These are phyloP conservation scores for Epichloe bromicola DNA, from an alignment of 2,329 filamentous ascomycete genomes.

Conservation along the genomic window DNA sequence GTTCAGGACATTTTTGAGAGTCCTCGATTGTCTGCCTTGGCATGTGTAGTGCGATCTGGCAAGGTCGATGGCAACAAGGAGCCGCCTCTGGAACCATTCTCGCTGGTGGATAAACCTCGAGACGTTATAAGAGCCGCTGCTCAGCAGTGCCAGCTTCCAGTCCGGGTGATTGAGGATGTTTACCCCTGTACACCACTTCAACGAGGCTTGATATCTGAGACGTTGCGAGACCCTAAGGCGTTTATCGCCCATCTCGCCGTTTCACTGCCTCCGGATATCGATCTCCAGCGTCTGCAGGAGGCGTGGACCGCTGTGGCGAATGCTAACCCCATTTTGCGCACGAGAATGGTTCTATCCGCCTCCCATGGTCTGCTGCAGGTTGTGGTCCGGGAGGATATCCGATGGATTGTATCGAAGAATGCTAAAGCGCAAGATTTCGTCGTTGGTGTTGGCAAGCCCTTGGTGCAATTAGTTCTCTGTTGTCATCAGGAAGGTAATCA, in stretches of 20 bases:
- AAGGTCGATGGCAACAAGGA: neutral
- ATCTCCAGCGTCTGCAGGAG: neutral
- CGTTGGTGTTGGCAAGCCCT: neutral
- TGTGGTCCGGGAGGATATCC: neutral
- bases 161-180: neutral
- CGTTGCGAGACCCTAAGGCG: neutral
- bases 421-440: neutral
- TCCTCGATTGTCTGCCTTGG: neutral
- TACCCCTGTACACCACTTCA: neutral
- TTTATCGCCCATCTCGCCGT: neutral
- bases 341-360: neutral
- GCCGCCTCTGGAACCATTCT: neutral
- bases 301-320: neutral
- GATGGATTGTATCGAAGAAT: neutral
- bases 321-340: neutral
- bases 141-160: neutral
- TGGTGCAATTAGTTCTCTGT: neutral
- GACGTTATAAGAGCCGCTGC: neutral
- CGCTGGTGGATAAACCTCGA: neutral
- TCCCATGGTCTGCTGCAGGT: neutral
- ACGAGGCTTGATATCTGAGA: neutral
- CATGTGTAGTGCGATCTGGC: too few species aligned
- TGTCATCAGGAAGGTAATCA: neutral
- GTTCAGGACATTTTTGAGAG: neutral
- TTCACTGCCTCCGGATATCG: neutral